Percentiles rank a stretch among this genome's conserved stretches.
phyloP scores from a whole-genome alignment of 148 eudicot species.

The Linanthus parryae region DNA sequence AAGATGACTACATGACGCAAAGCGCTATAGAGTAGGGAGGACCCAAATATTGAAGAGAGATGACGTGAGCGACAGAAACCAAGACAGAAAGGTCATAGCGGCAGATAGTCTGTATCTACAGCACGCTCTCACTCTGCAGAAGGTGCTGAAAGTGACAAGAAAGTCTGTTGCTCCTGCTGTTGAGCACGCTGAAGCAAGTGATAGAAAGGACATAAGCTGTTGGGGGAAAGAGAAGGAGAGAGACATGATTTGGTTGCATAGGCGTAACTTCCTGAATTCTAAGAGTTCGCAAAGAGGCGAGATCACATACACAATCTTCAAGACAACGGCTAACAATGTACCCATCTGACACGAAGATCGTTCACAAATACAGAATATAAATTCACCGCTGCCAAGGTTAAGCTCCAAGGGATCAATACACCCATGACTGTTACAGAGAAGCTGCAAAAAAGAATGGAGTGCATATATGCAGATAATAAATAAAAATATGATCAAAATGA shows the following conservation, averaged over 20 bases:
- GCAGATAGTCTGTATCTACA: slow-evolving; percentile 71
- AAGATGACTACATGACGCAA: too few species aligned
- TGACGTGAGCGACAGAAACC: slow-evolving; percentile 67
- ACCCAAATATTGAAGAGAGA: slow-evolving; percentile 86
- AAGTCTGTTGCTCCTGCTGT: slow-evolving; percentile 68
- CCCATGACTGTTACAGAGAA: slow-evolving; percentile 91
- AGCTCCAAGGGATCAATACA: slow-evolving; percentile 86
- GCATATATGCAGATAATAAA: too few species aligned
- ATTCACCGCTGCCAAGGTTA: slow-evolving; percentile 68
- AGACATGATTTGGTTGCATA: too few species aligned
- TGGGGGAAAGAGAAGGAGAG: too few species aligned
- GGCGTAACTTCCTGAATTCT: too few species aligned
- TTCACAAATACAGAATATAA: slow-evolving; percentile 55
- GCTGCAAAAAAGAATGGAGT: too few species aligned
- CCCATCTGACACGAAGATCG: slow-evolving; percentile 58
- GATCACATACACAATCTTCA: slow-evolving; percentile 76
- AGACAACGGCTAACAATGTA: slow-evolving; percentile 44
- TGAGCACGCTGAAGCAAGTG: slow-evolving; percentile 81
- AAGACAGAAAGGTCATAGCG: slow-evolving; percentile 82
- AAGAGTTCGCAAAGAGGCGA: background rate
- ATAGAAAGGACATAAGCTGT: slow-evolving; percentile 79
- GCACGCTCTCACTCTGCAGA: slow-evolving; percentile 47
- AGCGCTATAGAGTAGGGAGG: slow-evolving; percentile 42
- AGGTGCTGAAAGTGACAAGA: slow-evolving; percentile 27
- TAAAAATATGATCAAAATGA: too few species aligned